These are phyloP conservation scores for Lactarius quietus DNA, from an alignment of 768 basidiomycete genomes.

Conservation along the genomic window DNA sequence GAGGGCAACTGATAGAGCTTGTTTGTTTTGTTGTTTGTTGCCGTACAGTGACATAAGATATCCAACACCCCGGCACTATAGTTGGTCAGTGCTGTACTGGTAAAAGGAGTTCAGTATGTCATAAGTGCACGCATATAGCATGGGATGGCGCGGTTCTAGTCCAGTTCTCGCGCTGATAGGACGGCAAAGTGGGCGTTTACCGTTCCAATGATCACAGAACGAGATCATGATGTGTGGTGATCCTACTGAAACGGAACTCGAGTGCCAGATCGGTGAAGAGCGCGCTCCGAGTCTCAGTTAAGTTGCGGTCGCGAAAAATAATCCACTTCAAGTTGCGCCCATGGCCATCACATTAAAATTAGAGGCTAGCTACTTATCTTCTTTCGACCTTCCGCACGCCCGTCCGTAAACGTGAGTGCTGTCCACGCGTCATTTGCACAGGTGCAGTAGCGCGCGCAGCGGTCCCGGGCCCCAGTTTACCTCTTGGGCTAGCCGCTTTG, in stretches of 20 bases:
- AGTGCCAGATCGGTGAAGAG: not conserved
- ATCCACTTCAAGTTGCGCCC: not conserved
- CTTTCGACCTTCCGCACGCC: not conserved
- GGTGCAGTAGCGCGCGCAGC: not conserved
- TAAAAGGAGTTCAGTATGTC: not conserved
- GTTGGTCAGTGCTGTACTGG: not conserved
- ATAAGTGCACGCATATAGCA: not conserved
- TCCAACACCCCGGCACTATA: not conserved
- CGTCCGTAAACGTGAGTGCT: too few relatives aligned
- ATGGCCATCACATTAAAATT: not conserved
- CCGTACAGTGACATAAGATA: not conserved
- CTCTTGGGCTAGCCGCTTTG: not conserved
- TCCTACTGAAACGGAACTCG: not conserved
- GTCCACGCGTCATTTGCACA: not conserved
- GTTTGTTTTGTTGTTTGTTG: not conserved
- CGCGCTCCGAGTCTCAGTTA: not conserved
- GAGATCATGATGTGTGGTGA: not conserved
- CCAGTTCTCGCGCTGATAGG: not conserved
- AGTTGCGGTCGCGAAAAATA: not conserved
- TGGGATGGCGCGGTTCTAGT: not conserved
- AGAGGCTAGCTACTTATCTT: not conserved
- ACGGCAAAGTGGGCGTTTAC: not conserved
- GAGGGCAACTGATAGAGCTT: not conserved
- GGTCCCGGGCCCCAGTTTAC: not conserved
- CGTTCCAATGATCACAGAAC: not conserved